Evolutionary conservation across 306 rosid species (phyloP).

Genomic region (Senna siamea): DNA sequence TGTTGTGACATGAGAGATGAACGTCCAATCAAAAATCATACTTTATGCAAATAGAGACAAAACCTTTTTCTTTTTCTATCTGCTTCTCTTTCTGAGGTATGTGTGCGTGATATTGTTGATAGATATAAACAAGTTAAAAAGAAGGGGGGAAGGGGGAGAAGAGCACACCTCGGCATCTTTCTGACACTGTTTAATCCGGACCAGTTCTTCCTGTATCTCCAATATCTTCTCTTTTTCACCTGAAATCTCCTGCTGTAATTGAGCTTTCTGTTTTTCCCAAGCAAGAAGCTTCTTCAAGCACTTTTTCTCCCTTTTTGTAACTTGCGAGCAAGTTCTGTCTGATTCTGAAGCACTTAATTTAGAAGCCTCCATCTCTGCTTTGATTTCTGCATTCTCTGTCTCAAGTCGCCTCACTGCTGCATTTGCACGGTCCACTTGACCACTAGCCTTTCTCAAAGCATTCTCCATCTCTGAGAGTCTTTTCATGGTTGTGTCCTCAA

Average conservation of each 20-base stretch:
- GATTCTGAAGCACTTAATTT: constrained; percentile 97
- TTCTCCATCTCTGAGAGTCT: constrained; percentile 92
- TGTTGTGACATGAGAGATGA: constrained; percentile 16
- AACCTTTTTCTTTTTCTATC: not conserved
- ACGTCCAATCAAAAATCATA: constrained; percentile 21
- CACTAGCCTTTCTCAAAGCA: constrained; percentile 90
- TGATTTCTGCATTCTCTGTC: constrained; percentile 91
- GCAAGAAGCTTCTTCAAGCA: constrained; percentile 79
- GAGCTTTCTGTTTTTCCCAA: constrained; percentile 94
- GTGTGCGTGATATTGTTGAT: constrained; percentile 18
- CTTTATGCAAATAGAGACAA: constrained; percentile 30
- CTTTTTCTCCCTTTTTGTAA: constrained; percentile 89
- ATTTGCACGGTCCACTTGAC: constrained; percentile 92
- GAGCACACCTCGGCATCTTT: constrained; percentile 80
- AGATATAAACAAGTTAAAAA: constrained; percentile 7
- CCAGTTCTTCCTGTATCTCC: constrained; percentile 60
- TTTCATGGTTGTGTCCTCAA: constrained; percentile 92
- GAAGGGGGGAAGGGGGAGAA: constrained; percentile 2
- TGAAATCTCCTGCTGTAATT: constrained; percentile 76
- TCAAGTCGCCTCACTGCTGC: constrained; percentile 84
- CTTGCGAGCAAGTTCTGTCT: constrained; percentile 74
- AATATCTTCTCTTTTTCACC: constrained; percentile 70
- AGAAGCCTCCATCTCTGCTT: constrained; percentile 98
- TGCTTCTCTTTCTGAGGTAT: constrained; percentile 11
- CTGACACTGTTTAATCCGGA: constrained; percentile 59